Evolutionary conservation across 345 rosid species (phyloP), one percentile per base, ranked within the genome.

Genomic region (Geranium rotundifolium): DNA sequence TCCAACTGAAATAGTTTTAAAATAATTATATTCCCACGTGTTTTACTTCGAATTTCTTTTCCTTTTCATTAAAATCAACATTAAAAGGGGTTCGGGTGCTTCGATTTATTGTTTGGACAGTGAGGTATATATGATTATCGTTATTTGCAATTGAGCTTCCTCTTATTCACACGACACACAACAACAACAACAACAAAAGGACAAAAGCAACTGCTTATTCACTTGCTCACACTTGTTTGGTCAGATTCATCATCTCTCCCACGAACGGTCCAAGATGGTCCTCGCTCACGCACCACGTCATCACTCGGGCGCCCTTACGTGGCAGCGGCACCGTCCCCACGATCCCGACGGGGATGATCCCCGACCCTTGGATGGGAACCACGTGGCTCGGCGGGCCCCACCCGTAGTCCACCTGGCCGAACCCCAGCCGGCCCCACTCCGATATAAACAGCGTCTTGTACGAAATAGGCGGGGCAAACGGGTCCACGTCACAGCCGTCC

Each of bases 261-360:
- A 76, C n/a, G 58, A 86, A 79, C 10, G 67, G 67, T 29, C 52
- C 70, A 8, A 74, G 75, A 58, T 83, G 86, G 29, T 57, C 67
- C 63, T 82, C 75, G 66, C 77, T 75, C 17, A 86, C 83, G 30
- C 87, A 78, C 96, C 92, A 84, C 1, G 89, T 84, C 90, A 80
- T 84, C 78, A 85, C 67, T n/a, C 87, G 83, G 29, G 79, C 30
- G 17, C 92, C 92, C 65, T 75, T 71, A 60, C 60, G 54, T 0
- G 84, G 84, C 73, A 71, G 68, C 6, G 92, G 88, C 72, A 81
- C 20, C 1, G 74, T 75, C 29, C 86, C 88, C 31, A 85, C 63
- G 46, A 88, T 82, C 41, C 88, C 85, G 54, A 68, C 85, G 0
- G 86, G 92, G 52, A 81, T 80, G 17, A 84, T 62, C 23, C 77